Base-by-base conservation (phyloP, 169 alveolate genomes). In the Ichthyophthirius multifiliis region DNA sequence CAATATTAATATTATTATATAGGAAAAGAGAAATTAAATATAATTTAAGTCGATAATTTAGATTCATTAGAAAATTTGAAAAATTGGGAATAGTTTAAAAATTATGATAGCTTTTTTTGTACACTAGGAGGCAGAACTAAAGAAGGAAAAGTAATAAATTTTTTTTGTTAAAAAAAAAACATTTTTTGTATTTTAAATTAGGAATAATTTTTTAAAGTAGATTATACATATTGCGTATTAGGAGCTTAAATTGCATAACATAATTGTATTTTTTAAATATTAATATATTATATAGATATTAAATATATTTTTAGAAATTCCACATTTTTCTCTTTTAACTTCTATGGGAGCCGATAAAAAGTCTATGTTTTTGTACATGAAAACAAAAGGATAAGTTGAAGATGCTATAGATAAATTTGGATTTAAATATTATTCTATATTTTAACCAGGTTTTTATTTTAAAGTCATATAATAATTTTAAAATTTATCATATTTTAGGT, bases 351-450 rank as follows among this genome's bases (percentile, higher is more conserved):
- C 86, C 13, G 64, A 81, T 81, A 45, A 47, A 35, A 63, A 34
- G 30, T 81, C 86, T 23, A 67, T 71, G 75, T 81, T 81, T 81
- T 27, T 81, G 18, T 81, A 81, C 39, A 67, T 30, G 7, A 81
- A 45, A 73, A 31, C 65, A 0, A 81, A 81, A 55, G 82, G 86
- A 71, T 34, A 67, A 62, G 77, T 55, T 27, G 71, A 55, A 55
- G 20, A 55, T 15, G 71, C 71, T 27, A 55, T 55, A 27, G 31
- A 27, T 27, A 39, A 55, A 10, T 55, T 55, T 27, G 31, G 31
- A 10, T 55, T 55, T 55, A 55, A 39, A 55, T 55, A 55, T 55
- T 55, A 55, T 55, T 55, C 71, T 55, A 55, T 55, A 4, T 55
- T 55, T 39, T 55, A 55, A 10, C 71, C 71, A 55, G 71, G 71